A percentile compares a stretch with the other conserved stretches of the same genome.
Evolutionary conservation across 208 protist genomes (phyloP).

Genomic region (Trichomonas gallinae): DNA sequence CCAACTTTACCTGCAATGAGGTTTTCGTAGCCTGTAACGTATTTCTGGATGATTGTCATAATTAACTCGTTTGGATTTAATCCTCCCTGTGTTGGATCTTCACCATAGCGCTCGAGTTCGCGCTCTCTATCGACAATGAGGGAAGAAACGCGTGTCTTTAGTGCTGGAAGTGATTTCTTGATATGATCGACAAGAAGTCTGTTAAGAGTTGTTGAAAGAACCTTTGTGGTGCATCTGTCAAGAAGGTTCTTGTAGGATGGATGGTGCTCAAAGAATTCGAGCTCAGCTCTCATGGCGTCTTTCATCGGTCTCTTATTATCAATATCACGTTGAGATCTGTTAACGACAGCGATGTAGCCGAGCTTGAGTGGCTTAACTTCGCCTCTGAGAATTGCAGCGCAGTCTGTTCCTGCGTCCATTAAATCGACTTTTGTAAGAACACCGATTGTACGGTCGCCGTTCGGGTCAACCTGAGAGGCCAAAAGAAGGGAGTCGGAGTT

Average conservation of each 20-base stretch:
- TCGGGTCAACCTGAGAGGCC: constrained; percentile 41
- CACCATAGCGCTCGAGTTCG: background rate
- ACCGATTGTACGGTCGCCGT: constrained; percentile 48
- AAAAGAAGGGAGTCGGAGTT: constrained; percentile 42
- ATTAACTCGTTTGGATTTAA: background rate
- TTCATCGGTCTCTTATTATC: constrained; percentile 63
- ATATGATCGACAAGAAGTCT: constrained; percentile 81
- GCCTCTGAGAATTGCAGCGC: constrained; percentile 75
- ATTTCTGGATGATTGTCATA: background rate
- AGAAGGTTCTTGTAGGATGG: constrained; percentile 56
- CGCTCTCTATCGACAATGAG: background rate
- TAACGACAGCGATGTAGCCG: constrained; percentile 93
- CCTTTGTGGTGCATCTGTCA: constrained; percentile 30
- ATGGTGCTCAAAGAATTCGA: constrained; percentile 69
- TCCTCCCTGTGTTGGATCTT: background rate
- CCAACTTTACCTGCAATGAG: background rate
- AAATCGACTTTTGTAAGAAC: constrained; percentile 53
- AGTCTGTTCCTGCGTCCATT: constrained; percentile 77
- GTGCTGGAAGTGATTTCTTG: constrained; percentile 67
- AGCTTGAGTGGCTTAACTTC: constrained; percentile 70
- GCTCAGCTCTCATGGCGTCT: constrained; percentile 45
- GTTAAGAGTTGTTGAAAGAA: constrained; percentile 38
- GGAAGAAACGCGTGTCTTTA: constrained; percentile 33
- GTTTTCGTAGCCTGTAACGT: background rate
- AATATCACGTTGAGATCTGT: constrained; percentile 89